These are phyloP conservation scores for Yarrowia sp. DNA, from an alignment of 805 yeast genomes.

Conservation along the genomic window DNA sequence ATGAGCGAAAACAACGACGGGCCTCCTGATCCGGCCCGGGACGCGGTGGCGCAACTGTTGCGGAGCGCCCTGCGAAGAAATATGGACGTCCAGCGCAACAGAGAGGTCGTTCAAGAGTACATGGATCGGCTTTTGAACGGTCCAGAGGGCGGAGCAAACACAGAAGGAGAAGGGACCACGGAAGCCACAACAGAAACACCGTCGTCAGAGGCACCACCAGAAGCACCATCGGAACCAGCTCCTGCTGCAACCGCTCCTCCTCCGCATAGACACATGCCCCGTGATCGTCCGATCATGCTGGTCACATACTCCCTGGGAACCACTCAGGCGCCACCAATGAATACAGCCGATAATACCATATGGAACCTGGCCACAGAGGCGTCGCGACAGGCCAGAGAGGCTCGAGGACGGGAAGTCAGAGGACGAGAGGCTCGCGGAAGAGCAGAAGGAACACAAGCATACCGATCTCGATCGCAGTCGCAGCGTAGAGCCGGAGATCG, in stretches of 20 bases:
- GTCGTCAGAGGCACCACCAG: background rate
- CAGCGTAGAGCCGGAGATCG: constrained; percentile 2
- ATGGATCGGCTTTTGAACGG: constrained; percentile 23
- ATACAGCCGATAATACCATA: background rate
- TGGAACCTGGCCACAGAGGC: constrained; percentile 15
- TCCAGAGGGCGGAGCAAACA: background rate
- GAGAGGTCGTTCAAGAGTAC: constrained; percentile 29
- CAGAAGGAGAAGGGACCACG: background rate
- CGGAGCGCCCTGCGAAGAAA: constrained; percentile 26
- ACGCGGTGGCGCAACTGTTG: constrained; percentile 27
- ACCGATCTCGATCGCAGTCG: constrained; percentile 31
- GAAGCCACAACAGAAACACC: background rate
- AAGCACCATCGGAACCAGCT: background rate
- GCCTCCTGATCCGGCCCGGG: constrained; percentile 36
- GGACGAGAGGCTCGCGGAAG: background rate
- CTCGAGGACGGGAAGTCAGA: constrained; percentile 1
- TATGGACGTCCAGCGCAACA: constrained; percentile 16
- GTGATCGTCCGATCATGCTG: constrained; percentile 19
- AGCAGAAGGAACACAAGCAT: constrained; percentile 18
- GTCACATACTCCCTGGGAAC: constrained; percentile 12
- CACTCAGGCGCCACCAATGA: background rate
- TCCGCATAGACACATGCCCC: background rate
- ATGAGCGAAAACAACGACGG: constrained; percentile 30
- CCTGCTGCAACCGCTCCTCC: background rate
- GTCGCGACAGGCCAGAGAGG: constrained; percentile 15